Evolutionary conservation across 2,329 filamentous ascomycete species (phyloP).

Genomic region (Didymella segeticola): DNA sequence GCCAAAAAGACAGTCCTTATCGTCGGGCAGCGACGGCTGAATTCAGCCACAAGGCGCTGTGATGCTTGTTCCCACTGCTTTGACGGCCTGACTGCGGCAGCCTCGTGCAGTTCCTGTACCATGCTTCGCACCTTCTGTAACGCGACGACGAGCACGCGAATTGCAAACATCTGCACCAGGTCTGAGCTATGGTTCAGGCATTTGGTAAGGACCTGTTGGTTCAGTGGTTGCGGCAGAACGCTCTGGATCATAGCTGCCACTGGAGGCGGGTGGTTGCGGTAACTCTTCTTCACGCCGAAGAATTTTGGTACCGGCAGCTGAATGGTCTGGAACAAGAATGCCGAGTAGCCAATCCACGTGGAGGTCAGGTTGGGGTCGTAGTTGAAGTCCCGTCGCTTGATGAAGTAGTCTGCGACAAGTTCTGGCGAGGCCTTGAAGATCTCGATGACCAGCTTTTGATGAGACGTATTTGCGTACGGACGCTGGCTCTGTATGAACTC

Average conservation of each 20-base stretch:
- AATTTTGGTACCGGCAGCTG: slow-evolving; percentile 73
- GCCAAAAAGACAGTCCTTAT: slow-evolving; percentile 80
- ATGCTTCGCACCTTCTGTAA: slow-evolving; percentile 77
- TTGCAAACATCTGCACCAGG: slow-evolving; percentile 82
- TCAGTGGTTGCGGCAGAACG: slow-evolving; percentile 82
- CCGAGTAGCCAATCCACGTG: slow-evolving; percentile 93
- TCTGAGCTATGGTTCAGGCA: slow-evolving; percentile 81
- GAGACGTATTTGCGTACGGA: slow-evolving; percentile 80
- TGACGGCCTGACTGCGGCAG: slow-evolving; percentile 47
- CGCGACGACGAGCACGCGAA: slow-evolving; percentile 78
- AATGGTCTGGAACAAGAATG: slow-evolving; percentile 83
- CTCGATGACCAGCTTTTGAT: slow-evolving; percentile 79
- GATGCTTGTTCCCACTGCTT: slow-evolving; percentile 73
- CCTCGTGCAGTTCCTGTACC: slow-evolving; percentile 65
- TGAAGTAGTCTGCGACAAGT: slow-evolving; percentile 86
- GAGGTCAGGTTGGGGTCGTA: slow-evolving; percentile 92
- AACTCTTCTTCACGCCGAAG: slow-evolving; percentile 71
- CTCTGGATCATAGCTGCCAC: slow-evolving; percentile 81
- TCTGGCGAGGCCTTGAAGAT: slow-evolving; percentile 86
- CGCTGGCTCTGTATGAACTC: slow-evolving; percentile 80
- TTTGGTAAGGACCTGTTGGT: slow-evolving; percentile 76
- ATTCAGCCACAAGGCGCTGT: slow-evolving; percentile 72
- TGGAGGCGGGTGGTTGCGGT: slow-evolving; percentile 75
- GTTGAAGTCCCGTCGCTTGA: slow-evolving; percentile 75
- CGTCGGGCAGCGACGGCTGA: slow-evolving; percentile 78